A percentile compares a stretch with the other conserved stretches of the same genome.
Evolutionary conservation across 2,329 filamentous ascomycete species (phyloP).

Genomic region (Diaporthe citrichinensis): DNA sequence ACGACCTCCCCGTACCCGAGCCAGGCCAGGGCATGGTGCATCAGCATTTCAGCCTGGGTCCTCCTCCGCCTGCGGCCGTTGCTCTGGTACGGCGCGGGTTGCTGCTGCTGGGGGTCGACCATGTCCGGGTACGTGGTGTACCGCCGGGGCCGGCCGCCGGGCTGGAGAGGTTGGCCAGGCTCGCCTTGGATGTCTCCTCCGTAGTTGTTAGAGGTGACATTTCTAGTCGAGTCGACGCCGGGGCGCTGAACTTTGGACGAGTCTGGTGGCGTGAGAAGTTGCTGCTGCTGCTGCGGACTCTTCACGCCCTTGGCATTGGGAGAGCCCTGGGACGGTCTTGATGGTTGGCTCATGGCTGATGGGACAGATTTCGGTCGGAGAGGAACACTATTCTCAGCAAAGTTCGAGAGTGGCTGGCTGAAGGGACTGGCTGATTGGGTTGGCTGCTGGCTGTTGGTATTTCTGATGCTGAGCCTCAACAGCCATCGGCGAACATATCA

Average conservation of each 20-base stretch:
- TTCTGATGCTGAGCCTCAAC: not conserved
- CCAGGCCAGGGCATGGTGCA: conserved; percentile 28
- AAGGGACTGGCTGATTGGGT: too few species aligned
- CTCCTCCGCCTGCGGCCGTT: not conserved
- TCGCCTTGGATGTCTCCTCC: not conserved
- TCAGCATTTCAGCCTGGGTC: conserved; percentile 24
- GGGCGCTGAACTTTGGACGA: not conserved
- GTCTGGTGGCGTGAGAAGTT: not conserved
- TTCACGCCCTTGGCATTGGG: not conserved
- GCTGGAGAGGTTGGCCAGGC: not conserved
- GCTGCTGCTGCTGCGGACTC: not conserved
- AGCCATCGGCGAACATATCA: not conserved
- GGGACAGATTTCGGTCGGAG: too few species aligned
- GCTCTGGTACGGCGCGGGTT: not conserved
- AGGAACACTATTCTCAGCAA: too few species aligned
- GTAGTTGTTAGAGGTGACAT: not conserved
- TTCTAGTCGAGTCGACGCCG: not conserved
- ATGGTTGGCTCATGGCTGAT: not conserved
- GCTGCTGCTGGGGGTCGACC: not conserved
- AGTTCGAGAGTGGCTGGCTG: too few species aligned
- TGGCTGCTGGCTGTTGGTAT: too few species aligned
- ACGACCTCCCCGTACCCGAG: conserved; percentile 22
- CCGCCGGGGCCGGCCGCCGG: not conserved
- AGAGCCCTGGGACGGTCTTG: not conserved
- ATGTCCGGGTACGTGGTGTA: not conserved